Conservation (phyloP, 2,329 filamentous ascomycete species). For the Xylaria hypoxylon region DNA sequence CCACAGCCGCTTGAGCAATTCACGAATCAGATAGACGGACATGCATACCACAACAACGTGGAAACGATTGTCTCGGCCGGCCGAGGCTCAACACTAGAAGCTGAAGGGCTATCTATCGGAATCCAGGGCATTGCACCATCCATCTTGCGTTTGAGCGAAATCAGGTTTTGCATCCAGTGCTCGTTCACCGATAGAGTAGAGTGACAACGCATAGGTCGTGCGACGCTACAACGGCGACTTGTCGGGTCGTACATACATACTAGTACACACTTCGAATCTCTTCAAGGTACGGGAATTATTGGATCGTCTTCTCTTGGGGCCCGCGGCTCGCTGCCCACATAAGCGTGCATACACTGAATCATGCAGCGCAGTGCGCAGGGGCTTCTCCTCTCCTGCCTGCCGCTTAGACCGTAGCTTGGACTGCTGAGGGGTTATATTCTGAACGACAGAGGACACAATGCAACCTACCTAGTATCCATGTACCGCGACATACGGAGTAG, state of each 20-base stretch:
- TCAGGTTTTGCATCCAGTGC: conserved; percentile 13
- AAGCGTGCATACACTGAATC: conserved; percentile 1
- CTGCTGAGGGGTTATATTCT: background rate
- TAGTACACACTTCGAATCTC: conserved; percentile 9
- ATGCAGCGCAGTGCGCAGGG: conserved; percentile 12
- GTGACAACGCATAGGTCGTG: conserved; percentile 21
- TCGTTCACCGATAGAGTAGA: conserved; percentile 22
- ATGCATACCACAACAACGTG: background rate
- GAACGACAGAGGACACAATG: conserved; percentile 13
- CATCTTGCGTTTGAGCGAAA: conserved; percentile 3
- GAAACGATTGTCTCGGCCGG: conserved; percentile 17
- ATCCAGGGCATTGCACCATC: background rate
- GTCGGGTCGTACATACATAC: conserved; percentile 24
- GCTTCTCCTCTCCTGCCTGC: conserved; percentile 15
- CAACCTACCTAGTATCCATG: background rate
- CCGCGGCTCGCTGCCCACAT: conserved; percentile 15
- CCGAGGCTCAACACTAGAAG: conserved; percentile 27
- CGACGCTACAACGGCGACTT: conserved; percentile 26
- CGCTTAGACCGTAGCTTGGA: conserved; percentile 18
- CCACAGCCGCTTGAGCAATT: background rate
- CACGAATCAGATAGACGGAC: background rate
- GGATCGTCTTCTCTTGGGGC: background rate
- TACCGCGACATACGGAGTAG: background rate
- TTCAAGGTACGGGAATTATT: background rate
- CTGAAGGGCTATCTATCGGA: background rate